Evolutionary conservation across 495 filamentous ascomycete species (phyloP), one percentile per base, ranked within the genome.

Genomic region (Xylaria intraflava): DNA sequence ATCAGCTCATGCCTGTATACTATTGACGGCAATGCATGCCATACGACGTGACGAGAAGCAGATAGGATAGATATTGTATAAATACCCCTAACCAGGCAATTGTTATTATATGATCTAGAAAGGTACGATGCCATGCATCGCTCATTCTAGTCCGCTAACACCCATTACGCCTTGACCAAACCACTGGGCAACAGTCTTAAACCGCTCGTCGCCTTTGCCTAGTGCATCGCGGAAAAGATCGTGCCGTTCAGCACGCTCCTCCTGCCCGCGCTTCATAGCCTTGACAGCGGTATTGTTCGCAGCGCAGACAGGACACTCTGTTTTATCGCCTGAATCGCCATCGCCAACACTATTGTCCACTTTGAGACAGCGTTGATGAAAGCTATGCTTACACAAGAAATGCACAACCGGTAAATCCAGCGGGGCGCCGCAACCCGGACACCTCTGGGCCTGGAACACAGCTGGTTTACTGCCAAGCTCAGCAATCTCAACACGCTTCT

Each of bases 381-480:
- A 98, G 40, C 84, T 89, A 65, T 98, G 93, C 65, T 90, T 93
- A 77, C 93, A 98, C 59, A 97, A 70, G 68, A 97, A 98, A 67
- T 98, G 93, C 41, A 97, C 90, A 0, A 82, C 85, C 2, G 93
- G 93, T 31, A 96, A 73, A 58, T 95, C 89, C 23, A 96, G 76
- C 42, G 77, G 75, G 44, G 78, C 72, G 16, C 82, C 80, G 62
- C 93, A 98, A 35, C 84, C 82, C 33, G 83, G 83, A 64, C 93
- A 98, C 12, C 94, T 79, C 38, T 88, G 89, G 1, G 88, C 83
- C 67, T 93, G 86, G 75, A 97, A 97, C n/a, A 89, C 85, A 29
- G 82, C 80, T 0, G 93, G 90, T 65, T 95, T 90, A 19, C 74
- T 78, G 12, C 77, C 78, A 1, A 98, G 74, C 45, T 88, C 83